phyloP scores from a whole-genome alignment of 768 basidiomycete species.

The Termitomyces bulborhizus region DNA sequence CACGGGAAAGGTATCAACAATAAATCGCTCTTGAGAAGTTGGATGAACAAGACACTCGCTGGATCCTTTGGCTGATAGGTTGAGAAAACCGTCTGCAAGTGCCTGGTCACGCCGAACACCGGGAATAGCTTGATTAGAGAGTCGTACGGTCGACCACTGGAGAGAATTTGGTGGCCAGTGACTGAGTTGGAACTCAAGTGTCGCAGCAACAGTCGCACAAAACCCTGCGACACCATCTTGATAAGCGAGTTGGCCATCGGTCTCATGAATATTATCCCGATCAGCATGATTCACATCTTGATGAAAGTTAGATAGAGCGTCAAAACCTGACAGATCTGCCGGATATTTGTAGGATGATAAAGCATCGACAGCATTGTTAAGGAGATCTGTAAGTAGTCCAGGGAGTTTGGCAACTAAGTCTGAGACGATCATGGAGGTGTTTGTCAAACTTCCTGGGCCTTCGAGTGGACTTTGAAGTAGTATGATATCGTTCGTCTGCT shows the following conservation, averaged over 20 bases:
- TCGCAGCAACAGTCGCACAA: neutral
- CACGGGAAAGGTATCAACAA: too few relatives aligned
- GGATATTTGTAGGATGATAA: neutral
- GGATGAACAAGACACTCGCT: too few relatives aligned
- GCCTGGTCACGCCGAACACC: neutral
- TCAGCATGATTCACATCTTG: too few relatives aligned
- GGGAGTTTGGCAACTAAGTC: too few relatives aligned
- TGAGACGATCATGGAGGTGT: too few relatives aligned
- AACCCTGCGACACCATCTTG: neutral
- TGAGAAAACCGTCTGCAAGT: too few relatives aligned
- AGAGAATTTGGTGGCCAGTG: neutral
- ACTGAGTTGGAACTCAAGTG: neutral
- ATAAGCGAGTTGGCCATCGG: neutral
- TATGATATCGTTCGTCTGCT: too few relatives aligned
- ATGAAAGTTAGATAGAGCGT: neutral
- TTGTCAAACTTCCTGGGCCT: too few relatives aligned
- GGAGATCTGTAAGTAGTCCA: too few relatives aligned
- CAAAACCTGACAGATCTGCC: neutral
- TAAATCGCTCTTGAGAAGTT: too few relatives aligned
- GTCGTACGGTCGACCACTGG: neutral
- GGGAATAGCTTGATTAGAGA: neutral
- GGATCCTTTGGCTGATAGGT: too few relatives aligned
- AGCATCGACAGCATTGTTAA: neutral
- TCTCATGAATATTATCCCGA: neutral
- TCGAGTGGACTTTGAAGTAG: too few relatives aligned